Conservation (phyloP, 2,329 filamentous ascomycete genomes). For the Stagonosporopsis vannaccii region DNA sequence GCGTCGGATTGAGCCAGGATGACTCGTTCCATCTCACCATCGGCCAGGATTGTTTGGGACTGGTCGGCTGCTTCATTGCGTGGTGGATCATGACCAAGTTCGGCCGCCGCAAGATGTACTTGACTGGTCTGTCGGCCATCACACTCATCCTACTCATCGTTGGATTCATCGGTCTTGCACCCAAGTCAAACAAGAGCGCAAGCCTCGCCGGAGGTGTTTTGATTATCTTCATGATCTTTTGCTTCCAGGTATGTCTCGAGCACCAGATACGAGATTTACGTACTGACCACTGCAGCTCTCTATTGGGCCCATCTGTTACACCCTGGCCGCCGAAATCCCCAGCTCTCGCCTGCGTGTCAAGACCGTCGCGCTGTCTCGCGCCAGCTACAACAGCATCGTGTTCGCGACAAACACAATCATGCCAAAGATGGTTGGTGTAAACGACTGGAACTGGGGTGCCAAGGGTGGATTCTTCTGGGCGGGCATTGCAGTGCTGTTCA, state of each 20-base stretch:
- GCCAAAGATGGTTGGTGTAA: constrained; percentile 35
- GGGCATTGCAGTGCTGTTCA: constrained; percentile 28
- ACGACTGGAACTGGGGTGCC: constrained; percentile 36
- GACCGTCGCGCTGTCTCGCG: constrained; percentile 80
- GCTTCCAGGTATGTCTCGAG: constrained; percentile 28
- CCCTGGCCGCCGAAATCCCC: constrained; percentile 81
- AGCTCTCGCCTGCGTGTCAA: constrained; percentile 85
- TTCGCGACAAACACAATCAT: constrained; percentile 34
- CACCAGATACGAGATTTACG: background rate
- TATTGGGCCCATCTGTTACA: constrained; percentile 87
- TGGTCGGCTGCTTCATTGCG: constrained; percentile 70
- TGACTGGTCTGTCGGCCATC: constrained; percentile 61
- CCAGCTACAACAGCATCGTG: constrained; percentile 33
- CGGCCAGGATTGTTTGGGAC: constrained; percentile 32
- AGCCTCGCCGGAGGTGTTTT: constrained; percentile 34
- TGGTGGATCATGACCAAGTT: constrained; percentile 81
- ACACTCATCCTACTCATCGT: constrained; percentile 51
- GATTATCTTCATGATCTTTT: constrained; percentile 37
- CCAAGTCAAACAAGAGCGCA: constrained; percentile 54
- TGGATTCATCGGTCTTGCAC: constrained; percentile 74
- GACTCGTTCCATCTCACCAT: constrained; percentile 35
- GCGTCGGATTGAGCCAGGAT: constrained; percentile 31
- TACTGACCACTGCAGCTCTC: constrained; percentile 57
- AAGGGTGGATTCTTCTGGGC: constrained; percentile 37
- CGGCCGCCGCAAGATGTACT: constrained; percentile 76